These are phyloP conservation scores for Fusarium sp. DNA, from an alignment of 2,329 filamentous ascomycete species.

Conservation along the genomic window DNA sequence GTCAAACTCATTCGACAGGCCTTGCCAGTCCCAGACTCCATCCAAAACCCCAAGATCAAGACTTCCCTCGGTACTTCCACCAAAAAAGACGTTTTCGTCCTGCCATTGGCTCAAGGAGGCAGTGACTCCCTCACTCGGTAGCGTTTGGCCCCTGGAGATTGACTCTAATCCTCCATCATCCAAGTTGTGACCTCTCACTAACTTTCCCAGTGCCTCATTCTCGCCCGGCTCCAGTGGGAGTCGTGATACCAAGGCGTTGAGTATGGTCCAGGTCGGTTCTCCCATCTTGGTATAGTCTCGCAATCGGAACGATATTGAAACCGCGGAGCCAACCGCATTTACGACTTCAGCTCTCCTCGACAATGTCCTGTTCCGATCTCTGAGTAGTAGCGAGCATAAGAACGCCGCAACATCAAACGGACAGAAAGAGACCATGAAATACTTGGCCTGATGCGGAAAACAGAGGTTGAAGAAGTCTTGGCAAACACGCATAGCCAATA, in stretches of 20 bases:
- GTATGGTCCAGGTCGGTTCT: not conserved
- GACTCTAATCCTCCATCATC: not conserved
- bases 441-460: not conserved
- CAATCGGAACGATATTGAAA: not conserved
- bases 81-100: not conserved
- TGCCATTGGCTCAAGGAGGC: not conserved
- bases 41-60: not conserved
- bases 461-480: not conserved
- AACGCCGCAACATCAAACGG: not conserved
- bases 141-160: not conserved
- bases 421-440: not conserved
- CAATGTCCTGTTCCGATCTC: not conserved
- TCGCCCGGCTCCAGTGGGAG: not conserved
- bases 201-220: not conserved
- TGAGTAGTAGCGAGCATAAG: not conserved
- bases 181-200: no score
- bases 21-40: not conserved
- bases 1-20: not conserved
- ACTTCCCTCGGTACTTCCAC: not conserved
- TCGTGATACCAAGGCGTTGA: not conserved
- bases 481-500: not conserved
- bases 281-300: not conserved
- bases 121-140: not conserved
- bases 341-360: not conserved
- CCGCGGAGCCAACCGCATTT: not conserved